phyloP scores from a whole-genome alignment of 2,329 filamentous ascomycete species.

The Diaporthe ampelina region DNA sequence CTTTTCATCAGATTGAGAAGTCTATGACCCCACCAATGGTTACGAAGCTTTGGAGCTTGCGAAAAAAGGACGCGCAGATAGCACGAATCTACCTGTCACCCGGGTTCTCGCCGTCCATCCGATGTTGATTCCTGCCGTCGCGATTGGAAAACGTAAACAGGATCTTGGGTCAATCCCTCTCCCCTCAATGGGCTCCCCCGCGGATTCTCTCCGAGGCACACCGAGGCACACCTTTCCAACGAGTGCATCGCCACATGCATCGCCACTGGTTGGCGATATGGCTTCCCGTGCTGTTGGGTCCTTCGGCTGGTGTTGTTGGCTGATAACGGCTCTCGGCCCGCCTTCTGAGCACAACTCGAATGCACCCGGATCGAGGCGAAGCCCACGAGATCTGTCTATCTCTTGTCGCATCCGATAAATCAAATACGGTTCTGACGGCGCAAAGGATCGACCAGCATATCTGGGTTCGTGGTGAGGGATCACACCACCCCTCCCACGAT shows the following conservation, averaged over 20 bases:
- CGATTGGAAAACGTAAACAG: not conserved
- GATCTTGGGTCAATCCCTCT: not conserved
- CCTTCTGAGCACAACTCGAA: not conserved
- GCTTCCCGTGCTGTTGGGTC: constrained; percentile 1
- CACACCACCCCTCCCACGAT: constrained; percentile 18
- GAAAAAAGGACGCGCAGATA: not conserved
- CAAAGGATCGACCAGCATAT: not conserved
- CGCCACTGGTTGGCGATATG: constrained; percentile 1
- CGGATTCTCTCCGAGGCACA: constrained; percentile 2
- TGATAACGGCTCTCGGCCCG: constrained; percentile 25
- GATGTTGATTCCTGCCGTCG: not conserved
- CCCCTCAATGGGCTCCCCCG: not conserved
- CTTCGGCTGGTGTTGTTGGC: not conserved
- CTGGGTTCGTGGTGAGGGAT: too few species aligned
- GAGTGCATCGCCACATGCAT: constrained; percentile 5
- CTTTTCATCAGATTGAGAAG: not conserved
- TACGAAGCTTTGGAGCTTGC: not conserved
- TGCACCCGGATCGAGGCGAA: not conserved
- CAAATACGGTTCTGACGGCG: not conserved
- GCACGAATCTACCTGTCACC: not conserved
- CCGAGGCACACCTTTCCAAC: not conserved
- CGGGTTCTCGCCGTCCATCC: not conserved
- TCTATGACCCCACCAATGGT: not conserved
- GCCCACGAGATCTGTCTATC: not conserved
- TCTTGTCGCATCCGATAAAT: not conserved